A percentile compares a stretch with the other conserved stretches of the same genome.
These are phyloP conservation scores for Blastocystis sp. DNA, from an alignment of 352 stramenopile genomes.

Conservation along the genomic window DNA sequence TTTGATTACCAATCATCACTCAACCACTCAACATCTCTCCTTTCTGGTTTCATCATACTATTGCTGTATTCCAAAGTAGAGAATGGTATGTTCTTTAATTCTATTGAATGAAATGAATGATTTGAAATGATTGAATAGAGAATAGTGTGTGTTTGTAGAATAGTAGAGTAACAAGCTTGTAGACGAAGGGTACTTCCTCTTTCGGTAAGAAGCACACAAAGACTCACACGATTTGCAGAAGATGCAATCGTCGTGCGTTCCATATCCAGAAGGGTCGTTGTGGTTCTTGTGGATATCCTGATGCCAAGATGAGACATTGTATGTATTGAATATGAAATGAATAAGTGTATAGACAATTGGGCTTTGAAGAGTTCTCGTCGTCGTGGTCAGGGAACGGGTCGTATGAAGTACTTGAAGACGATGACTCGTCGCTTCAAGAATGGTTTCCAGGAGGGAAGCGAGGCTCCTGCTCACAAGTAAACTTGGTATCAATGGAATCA, in stretches of 20 bases:
- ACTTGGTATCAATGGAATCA: too few species aligned
- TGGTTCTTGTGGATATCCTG: conserved; percentile 94
- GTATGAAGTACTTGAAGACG: conserved; percentile 95
- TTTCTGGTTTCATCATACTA: conserved; percentile 11
- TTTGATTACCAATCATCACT: conserved; percentile 43
- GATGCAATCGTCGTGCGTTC: conserved; percentile 93
- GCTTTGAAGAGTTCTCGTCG: conserved; percentile 90
- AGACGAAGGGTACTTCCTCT: conserved; percentile 98
- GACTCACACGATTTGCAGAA: conserved; percentile 96
- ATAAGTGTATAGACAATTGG: conserved; percentile 67
- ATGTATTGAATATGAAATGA: conserved; percentile 58
- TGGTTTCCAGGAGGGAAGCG: conserved; percentile 89
- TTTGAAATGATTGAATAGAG: not conserved
- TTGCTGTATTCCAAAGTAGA: conserved; percentile 47
- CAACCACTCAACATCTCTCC: not conserved
- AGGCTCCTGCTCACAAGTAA: conserved; percentile 64
- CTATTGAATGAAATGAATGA: not conserved
- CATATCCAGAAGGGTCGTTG: conserved; percentile 98
- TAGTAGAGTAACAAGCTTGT: conserved; percentile 55
- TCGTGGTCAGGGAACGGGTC: conserved; percentile 85
- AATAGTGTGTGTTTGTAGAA: not conserved
- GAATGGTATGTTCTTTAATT: conserved; percentile 15
- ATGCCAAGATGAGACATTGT: conserved; percentile 91
- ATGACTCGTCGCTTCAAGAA: conserved; percentile 97
- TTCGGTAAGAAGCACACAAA: conserved; percentile 99